Base-by-base conservation (phyloP, 2,329 filamentous ascomycete species). In the Orbilia javanica region DNA sequence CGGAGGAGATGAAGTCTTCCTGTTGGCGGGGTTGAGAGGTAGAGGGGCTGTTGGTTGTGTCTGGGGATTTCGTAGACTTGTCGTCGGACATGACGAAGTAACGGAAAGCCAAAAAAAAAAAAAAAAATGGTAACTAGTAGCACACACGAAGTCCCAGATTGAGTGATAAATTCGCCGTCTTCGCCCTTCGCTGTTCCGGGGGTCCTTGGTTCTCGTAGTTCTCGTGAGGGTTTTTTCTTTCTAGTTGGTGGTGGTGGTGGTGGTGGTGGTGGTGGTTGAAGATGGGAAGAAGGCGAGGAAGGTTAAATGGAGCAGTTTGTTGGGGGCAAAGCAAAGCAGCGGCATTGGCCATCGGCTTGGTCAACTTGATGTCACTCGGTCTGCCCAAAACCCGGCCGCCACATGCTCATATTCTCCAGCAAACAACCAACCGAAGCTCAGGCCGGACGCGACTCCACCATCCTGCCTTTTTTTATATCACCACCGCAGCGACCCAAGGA, bases 1-100 rank as follows among this genome's bases (percentile, higher is more conserved):
- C 76, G 39, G 66, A 76, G 52, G 80, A 29, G 65, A 82, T 79
- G 69, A 82, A 65, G 67, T 79, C 78, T 39, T 80, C 67, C 57
- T 62, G 52, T 42, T 71, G 67, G 62, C 63, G 67, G 62, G 60
- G 74, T 15, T 64, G 63, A 44, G 66, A 60, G 42, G 72, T 44
- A n/a, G 42, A 44, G 31, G 66, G 13, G 62, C 15, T 55, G 52
- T 22, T 63, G 60, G 69, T 18, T 4, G 27, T 53, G 18, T 76
- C 53, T 60, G 60, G 44, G 50, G 66, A 52, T 67, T 72, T 66
- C 39, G 52, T 42, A 25, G 74, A 50, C 53, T 78, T 78, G 67
- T 78, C 74, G 67, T 78, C 67, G 42, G 74, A 78, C 74, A 78
- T 78, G 74, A 63, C 66, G 72, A 50, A 48, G 48, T 13, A 63